phyloP scores from a whole-genome alignment of 2,329 filamentous ascomycete species.

The Graphiopsis chlorocephala region DNA sequence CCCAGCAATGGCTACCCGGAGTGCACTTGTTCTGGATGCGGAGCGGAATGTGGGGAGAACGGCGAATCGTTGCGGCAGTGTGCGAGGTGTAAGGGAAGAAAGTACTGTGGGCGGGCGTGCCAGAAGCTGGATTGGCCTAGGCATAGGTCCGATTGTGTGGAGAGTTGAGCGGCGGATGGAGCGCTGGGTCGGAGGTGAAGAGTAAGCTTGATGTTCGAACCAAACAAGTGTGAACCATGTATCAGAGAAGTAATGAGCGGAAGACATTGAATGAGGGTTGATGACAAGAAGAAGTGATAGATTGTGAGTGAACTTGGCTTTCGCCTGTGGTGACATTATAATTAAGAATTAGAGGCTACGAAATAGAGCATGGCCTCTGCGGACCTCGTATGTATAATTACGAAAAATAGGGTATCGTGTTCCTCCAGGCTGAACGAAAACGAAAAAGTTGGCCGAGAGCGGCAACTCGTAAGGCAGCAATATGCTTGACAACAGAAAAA shows the following conservation, averaged over 20 bases:
- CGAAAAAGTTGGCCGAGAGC: neutral
- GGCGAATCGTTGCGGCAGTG: neutral
- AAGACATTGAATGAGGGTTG: neutral
- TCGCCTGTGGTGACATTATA: neutral
- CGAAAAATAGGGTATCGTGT: conserved; percentile 3
- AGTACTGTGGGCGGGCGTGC: neutral
- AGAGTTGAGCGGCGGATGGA: neutral
- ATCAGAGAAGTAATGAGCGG: too few species aligned
- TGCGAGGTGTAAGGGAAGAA: neutral
- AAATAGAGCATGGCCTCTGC: neutral
- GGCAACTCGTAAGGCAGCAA: neutral
- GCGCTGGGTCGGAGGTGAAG: neutral
- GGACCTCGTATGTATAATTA: neutral
- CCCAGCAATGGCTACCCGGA: neutral
- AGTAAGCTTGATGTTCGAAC: neutral
- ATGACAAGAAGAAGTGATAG: neutral
- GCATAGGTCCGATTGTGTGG: neutral
- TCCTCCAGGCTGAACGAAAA: neutral
- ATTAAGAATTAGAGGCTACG: conserved; percentile 2
- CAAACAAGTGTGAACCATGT: too few species aligned
- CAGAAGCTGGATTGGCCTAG: neutral
- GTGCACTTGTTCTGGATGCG: neutral
- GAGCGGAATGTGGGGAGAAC: neutral
- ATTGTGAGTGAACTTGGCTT: neutral
- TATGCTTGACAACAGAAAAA: neutral